A percentile compares a stretch with the other conserved stretches of the same genome.
phyloP scores from a whole-genome alignment of 75 land plant genomes.

The Pinus tabuliformis region DNA sequence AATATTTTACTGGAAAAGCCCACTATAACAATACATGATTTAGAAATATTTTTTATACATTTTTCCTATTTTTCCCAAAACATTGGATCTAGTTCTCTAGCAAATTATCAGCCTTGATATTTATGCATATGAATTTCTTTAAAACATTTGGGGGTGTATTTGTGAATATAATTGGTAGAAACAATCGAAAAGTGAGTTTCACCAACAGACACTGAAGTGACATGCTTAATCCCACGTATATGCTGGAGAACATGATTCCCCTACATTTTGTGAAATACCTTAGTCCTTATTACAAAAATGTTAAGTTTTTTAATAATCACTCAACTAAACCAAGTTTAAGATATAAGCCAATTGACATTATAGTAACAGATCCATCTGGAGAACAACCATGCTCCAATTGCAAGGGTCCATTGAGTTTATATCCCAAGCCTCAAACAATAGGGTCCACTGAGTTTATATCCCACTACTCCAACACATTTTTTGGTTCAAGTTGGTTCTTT shows the following conservation, averaged over 20 bases:
- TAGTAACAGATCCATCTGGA: slow-evolving; percentile 30
- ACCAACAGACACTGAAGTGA: slow-evolving; percentile 86
- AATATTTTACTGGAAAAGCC: too few relatives aligned
- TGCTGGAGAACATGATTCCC: slow-evolving; percentile 48
- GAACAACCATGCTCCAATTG: slow-evolving; percentile 61
- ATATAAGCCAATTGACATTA: slow-evolving; percentile 27
- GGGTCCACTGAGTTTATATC: slow-evolving; percentile 12
- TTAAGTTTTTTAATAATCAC: too few relatives aligned
- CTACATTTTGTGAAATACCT: too few relatives aligned
- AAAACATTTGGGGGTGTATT: slow-evolving; percentile 25
- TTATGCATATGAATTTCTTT: neutral
- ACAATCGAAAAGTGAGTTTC: slow-evolving; percentile 81
- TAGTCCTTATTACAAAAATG: too few relatives aligned
- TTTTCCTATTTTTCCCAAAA: too few relatives aligned
- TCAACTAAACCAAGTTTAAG: too few relatives aligned
- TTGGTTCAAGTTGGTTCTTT: slow-evolving; percentile 48
- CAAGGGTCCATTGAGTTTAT: slow-evolving; percentile 36
- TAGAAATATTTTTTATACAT: too few relatives aligned
- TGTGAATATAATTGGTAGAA: slow-evolving; percentile 71
- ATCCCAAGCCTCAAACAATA: too few relatives aligned
- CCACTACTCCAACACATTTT: slow-evolving; percentile 57
- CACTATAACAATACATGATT: too few relatives aligned
- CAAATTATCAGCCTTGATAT: too few relatives aligned
- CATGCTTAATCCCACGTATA: slow-evolving; percentile 77
- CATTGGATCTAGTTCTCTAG: too few relatives aligned